phyloP scores from a whole-genome alignment of 179 eudicot genomes.

The Heliamphora pulchella region DNA sequence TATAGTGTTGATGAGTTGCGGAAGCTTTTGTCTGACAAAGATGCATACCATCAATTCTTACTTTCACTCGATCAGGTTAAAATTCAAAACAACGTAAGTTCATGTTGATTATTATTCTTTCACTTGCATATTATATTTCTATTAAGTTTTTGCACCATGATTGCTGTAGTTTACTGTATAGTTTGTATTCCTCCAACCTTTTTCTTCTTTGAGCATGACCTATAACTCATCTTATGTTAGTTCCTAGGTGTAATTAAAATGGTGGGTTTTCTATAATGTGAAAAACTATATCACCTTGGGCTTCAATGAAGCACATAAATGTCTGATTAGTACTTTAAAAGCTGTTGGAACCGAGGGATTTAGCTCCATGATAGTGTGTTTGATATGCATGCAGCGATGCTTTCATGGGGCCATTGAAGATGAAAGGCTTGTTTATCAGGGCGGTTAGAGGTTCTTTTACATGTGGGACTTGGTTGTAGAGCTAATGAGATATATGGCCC shows the following conservation, averaged over 20 bases:
- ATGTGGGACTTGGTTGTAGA: not conserved
- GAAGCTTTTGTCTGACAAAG: conserved; percentile 71
- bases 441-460: not conserved
- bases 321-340: too few relatives aligned
- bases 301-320: not conserved
- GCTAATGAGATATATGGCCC: not conserved
- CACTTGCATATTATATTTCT: not conserved
- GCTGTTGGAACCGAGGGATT: not conserved
- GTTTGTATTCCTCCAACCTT: not conserved
- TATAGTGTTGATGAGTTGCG: conserved; percentile 66
- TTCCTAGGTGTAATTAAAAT: too few relatives aligned
- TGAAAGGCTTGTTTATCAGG: not conserved
- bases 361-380: not conserved
- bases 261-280: not conserved
- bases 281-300: not conserved
- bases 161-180: not conserved
- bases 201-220: not conserved
- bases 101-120: not conserved
- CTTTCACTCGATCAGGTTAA: conserved; percentile 74
- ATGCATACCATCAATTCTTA: conserved; percentile 63
- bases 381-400: not conserved
- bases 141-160: not conserved
- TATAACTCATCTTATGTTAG: not conserved
- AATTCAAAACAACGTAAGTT: conserved; percentile 71
- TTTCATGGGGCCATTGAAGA: not conserved